Conservation (phyloP, 441 rosid species). For the California macrophylla region DNA sequence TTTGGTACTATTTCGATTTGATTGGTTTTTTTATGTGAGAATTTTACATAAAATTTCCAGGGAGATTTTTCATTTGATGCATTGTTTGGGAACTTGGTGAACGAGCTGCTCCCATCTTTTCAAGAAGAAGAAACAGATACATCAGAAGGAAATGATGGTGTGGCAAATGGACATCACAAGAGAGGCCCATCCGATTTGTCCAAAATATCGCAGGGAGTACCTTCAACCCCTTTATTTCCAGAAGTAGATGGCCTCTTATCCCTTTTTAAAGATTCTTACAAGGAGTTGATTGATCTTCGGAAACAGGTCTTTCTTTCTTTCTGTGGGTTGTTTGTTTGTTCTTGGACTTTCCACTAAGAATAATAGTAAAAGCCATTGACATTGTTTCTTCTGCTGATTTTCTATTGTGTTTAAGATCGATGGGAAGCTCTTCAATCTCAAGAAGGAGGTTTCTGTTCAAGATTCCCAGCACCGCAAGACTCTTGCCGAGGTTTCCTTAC, state of each 20-base stretch:
- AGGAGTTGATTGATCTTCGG: slow-evolving; percentile 80
- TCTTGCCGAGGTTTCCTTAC: slow-evolving; percentile 65
- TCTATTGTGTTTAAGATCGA: slow-evolving; percentile 54
- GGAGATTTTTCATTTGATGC: slow-evolving; percentile 98
- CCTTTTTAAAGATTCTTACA: slow-evolving; percentile 79
- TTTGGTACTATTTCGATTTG: not conserved
- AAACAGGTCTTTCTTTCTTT: slow-evolving; percentile 48
- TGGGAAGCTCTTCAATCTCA: slow-evolving; percentile 70
- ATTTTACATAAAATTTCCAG: slow-evolving; percentile 26
- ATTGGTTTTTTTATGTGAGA: not conserved
- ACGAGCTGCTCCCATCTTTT: slow-evolving; percentile 73
- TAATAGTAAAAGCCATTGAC: not conserved
- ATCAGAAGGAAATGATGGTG: slow-evolving; percentile 51
- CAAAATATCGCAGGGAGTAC: slow-evolving; percentile 38
- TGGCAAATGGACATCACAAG: slow-evolving; percentile 60
- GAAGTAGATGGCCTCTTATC: slow-evolving; percentile 82
- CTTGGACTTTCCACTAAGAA: not conserved
- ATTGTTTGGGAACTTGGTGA: slow-evolving; percentile 81
- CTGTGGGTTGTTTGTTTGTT: not conserved
- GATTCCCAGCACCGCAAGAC: slow-evolving; percentile 93
- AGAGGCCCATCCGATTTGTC: slow-evolving; percentile 51
- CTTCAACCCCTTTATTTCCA: slow-evolving; percentile 70
- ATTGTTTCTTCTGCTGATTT: slow-evolving; percentile 8
- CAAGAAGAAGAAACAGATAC: slow-evolving; percentile 74
- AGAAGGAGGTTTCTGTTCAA: slow-evolving; percentile 84